Conservation (phyloP, 2,329 filamentous ascomycete genomes). For the Talaromyces sp. region DNA sequence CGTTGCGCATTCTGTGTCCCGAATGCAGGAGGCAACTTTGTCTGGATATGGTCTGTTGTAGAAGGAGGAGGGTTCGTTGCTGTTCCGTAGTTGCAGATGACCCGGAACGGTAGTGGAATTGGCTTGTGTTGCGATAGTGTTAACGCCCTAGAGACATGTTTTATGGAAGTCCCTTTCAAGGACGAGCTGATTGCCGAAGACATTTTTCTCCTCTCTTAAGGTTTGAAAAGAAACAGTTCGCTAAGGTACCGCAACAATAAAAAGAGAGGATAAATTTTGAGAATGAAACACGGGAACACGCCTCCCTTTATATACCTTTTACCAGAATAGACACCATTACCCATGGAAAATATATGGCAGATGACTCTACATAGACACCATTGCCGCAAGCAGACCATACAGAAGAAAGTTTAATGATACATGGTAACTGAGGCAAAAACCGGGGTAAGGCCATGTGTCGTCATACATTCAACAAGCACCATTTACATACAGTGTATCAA, state of each 20-base stretch:
- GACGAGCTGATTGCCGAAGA: neutral
- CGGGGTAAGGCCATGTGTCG: neutral
- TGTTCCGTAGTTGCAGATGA: neutral
- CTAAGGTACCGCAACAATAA: neutral
- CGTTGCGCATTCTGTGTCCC: slow-evolving; percentile 31
- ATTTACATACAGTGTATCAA: neutral
- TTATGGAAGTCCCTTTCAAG: neutral
- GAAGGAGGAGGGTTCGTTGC: neutral
- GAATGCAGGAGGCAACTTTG: slow-evolving; percentile 29
- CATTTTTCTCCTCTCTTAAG: neutral
- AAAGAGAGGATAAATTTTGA: neutral
- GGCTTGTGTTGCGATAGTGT: neutral
- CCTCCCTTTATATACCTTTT: neutral
- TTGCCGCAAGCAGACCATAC: slow-evolving; percentile 1
- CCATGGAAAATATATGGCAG: neutral
- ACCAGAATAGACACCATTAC: neutral
- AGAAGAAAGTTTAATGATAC: neutral
- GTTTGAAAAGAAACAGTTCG: neutral
- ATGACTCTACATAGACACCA: neutral
- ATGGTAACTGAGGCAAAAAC: neutral
- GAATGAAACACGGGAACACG: neutral
- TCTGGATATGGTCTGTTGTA: slow-evolving; percentile 33
- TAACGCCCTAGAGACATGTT: neutral
- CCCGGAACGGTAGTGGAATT: neutral
- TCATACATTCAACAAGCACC: neutral